These are phyloP conservation scores for Tillandsia fasciculata DNA, from an alignment of 176 grass and related monocot genomes.

Conservation along the genomic window DNA sequence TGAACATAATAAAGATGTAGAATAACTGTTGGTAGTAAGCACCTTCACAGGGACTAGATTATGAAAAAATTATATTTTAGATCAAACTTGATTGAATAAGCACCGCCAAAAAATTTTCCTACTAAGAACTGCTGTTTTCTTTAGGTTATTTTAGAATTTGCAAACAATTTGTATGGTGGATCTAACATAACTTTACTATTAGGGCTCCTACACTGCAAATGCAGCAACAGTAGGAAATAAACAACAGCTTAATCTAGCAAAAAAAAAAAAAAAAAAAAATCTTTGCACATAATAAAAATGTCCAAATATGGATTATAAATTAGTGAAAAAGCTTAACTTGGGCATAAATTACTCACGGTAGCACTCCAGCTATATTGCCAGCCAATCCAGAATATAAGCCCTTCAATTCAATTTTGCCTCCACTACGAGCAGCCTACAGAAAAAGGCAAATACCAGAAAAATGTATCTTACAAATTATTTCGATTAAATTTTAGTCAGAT, in stretches of 20 bases:
- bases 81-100: not conserved
- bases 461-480: not conserved
- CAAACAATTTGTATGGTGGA: too few relatives aligned
- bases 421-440: constrained; percentile 54
- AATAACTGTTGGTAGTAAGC: not conserved
- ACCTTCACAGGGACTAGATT: not conserved
- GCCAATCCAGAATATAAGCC: constrained; percentile 79
- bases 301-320: not conserved
- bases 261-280: too few relatives aligned
- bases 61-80: not conserved
- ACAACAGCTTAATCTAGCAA: too few relatives aligned
- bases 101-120: too few relatives aligned
- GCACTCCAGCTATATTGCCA: constrained; percentile 75
- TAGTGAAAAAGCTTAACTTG: not conserved
- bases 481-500: too few relatives aligned
- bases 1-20: not conserved
- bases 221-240: too few relatives aligned
- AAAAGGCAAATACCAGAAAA: not conserved
- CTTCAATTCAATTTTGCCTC: constrained; percentile 71
- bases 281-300: too few relatives aligned
- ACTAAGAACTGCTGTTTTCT: too few relatives aligned
- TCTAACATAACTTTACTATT: too few relatives aligned
- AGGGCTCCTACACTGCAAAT: too few relatives aligned
- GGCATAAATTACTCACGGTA: constrained; percentile 46
- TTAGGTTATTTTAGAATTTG: too few relatives aligned